Base-by-base conservation (phyloP, 805 yeast species). In the Candida bentonensis region DNA sequence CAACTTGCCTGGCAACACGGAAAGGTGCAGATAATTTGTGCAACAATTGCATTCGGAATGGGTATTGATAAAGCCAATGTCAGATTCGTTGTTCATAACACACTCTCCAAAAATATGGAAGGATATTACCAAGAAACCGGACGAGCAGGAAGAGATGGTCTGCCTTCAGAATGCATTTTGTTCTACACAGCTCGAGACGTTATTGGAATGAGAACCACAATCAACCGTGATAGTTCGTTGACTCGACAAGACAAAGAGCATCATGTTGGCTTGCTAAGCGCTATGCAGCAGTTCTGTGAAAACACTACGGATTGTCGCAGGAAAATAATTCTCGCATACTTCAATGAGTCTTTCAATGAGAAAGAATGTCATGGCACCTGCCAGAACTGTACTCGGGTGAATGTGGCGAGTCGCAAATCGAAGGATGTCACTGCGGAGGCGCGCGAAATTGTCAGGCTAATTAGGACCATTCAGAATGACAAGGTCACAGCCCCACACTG, bases 121-220 rank as follows among this genome's bases (percentile, higher is more conserved):
- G 97, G 96, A 0, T 92, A 92, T 60, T 92, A 92, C 55, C 98
- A 92, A 62, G 98, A 92, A 60, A 88, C 97, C 1, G 98, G 98
- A 4, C 77, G 98, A 62, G 98, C 97, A 3, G 98, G 98, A 3
- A 75, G 98, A 65, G 98, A 92, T 65, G 97, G 98, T 0, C 64
- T 73, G 5, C 74, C 68, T 39, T 82, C 95, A 1, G 80, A 78
- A 46, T 92, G 97, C 63, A 73, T 86, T 13, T 72, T 89, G 73
- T 89, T 75, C 54, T 92, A 82, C 60, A 73, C 79, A 9, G 81
- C 80, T 63, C 73, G 74, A 47, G 98, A 89, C 63, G 94, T 89
- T 0, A 67, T 87, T 46, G 66, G 76, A 23, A 63, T 92, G 40
- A 87, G 82, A 60, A 68, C 77, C 15, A 73, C 86, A 76, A 87